phyloP scores from a whole-genome alignment of 139 green algal genomes.

The Micractinium sp. region DNA sequence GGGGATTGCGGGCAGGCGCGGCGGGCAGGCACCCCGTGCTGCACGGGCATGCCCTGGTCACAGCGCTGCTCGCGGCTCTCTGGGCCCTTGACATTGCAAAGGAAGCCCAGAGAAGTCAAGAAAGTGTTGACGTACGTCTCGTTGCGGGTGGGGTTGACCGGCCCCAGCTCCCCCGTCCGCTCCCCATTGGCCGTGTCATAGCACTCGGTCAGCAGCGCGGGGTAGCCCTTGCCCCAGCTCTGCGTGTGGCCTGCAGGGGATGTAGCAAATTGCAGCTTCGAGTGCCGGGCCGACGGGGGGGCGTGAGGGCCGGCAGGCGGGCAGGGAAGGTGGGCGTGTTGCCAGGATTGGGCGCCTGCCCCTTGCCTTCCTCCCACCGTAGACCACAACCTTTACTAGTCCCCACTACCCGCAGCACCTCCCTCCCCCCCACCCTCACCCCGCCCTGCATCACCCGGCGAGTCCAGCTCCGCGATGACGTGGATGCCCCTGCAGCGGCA shows the following conservation, averaged over 20 bases:
- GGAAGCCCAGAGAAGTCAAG: not conserved
- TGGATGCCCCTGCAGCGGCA: constrained; percentile 25
- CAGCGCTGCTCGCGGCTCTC: too few relatives aligned
- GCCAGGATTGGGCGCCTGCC: too few relatives aligned
- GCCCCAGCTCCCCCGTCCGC: constrained; percentile 3
- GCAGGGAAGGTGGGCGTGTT: too few relatives aligned
- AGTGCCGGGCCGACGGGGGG: not conserved
- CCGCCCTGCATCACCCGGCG: constrained; percentile 26
- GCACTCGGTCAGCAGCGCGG: constrained; percentile 59
- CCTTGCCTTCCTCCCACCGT: too few relatives aligned
- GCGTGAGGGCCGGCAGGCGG: too few relatives aligned
- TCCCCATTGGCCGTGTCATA: constrained; percentile 21
- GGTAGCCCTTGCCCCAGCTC: constrained; percentile 59
- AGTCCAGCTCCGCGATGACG: constrained; percentile 69
- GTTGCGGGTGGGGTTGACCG: constrained; percentile 45
- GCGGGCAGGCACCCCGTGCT: not conserved
- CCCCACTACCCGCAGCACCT: too few relatives aligned
- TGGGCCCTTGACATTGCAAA: not conserved
- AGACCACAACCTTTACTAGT: too few relatives aligned
- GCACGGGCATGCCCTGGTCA: not conserved
- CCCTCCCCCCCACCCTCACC: not conserved
- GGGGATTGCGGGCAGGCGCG: not conserved
- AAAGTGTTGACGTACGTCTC: not conserved
- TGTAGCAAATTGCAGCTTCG: not conserved
- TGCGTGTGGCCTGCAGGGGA: constrained; percentile 49